Percentiles rank a stretch among this genome's conserved stretches.
phyloP scores from a whole-genome alignment of 2,329 filamentous ascomycete genomes.

The Aspergillus terreus region DNA sequence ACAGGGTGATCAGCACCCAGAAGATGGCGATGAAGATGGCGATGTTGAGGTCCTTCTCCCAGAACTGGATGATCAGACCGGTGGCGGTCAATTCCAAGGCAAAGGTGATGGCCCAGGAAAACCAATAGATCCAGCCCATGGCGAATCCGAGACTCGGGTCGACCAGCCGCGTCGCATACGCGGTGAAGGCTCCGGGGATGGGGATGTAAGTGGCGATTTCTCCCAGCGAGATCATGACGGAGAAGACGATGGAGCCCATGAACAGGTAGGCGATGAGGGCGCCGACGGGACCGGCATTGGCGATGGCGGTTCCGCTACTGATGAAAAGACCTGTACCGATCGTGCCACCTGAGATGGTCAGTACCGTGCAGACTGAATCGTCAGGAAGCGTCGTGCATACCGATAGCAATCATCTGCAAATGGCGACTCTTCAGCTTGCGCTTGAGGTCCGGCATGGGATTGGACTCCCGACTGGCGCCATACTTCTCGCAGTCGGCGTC shows the following conservation, averaged over 20 bases:
- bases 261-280: slow-evolving; percentile 66
- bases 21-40: slow-evolving; percentile 72
- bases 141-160: slow-evolving; percentile 70
- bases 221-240: slow-evolving; percentile 64
- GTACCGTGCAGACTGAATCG: background rate
- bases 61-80: slow-evolving; percentile 73
- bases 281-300: slow-evolving; percentile 62
- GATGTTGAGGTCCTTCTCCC: slow-evolving; percentile 60
- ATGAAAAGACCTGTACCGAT: slow-evolving; percentile 73
- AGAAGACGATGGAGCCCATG: slow-evolving; percentile 69
- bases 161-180: slow-evolving; percentile 72
- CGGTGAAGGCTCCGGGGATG: slow-evolving; percentile 70
- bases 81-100: slow-evolving; percentile 70
- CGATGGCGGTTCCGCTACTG: slow-evolving; percentile 61
- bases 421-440: slow-evolving; percentile 81
- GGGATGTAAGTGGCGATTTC: slow-evolving; percentile 78
- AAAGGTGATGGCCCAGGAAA: slow-evolving; percentile 69
- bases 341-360: slow-evolving; percentile 56
- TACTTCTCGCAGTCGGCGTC: slow-evolving; percentile 38
- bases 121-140: slow-evolving; percentile 83
- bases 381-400: slow-evolving; percentile 45
- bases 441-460: slow-evolving; percentile 62
- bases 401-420: slow-evolving; percentile 98
- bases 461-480: slow-evolving; percentile 47
- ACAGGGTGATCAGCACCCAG: slow-evolving; percentile 63